Evolutionary conservation across 257 asterid genomes (phyloP).

Genomic region (Thymus quinquecostatus): DNA sequence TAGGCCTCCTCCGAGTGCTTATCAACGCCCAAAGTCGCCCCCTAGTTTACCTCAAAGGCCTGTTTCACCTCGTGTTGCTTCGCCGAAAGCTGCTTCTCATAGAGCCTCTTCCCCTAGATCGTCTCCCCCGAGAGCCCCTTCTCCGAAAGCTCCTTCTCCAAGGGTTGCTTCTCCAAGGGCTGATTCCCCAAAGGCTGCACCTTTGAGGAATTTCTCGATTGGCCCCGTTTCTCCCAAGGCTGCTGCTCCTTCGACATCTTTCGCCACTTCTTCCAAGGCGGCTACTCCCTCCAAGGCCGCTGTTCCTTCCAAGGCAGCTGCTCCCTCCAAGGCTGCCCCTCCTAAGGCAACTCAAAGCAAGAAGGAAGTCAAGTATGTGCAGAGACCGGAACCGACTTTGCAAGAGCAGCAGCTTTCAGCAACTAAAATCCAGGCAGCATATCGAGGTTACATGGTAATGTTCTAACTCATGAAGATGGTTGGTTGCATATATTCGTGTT

Average conservation of each 20-base stretch:
- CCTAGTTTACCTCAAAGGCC: slow-evolving; percentile 47
- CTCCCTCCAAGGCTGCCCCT: slow-evolving; percentile 32
- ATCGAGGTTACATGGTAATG: slow-evolving; percentile 83
- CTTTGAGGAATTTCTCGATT: slow-evolving; percentile 24
- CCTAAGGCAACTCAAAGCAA: slow-evolving; percentile 43
- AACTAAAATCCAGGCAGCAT: slow-evolving; percentile 81
- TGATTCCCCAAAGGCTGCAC: slow-evolving; percentile 30
- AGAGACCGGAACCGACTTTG: slow-evolving; percentile 74
- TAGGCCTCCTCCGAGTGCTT: slow-evolving; percentile 47
- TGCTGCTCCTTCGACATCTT: background rate
- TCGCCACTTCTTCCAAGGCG: slow-evolving; percentile 18
- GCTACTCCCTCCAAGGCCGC: slow-evolving; percentile 37
- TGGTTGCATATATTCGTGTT: background rate
- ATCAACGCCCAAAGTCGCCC: slow-evolving; percentile 52
- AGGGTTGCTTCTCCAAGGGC: slow-evolving; percentile 34
- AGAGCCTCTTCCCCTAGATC: slow-evolving; percentile 48
- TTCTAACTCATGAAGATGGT: slow-evolving; percentile 6
- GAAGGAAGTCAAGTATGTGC: slow-evolving; percentile 51
- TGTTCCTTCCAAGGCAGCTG: slow-evolving; percentile 31
- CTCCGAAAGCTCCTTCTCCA: slow-evolving; percentile 34
- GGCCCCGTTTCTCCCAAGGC: background rate
- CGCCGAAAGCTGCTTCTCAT: slow-evolving; percentile 52
- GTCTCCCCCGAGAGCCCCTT: slow-evolving; percentile 42
- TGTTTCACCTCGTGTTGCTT: slow-evolving; percentile 47
- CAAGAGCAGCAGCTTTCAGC: slow-evolving; percentile 63